phyloP scores from a whole-genome alignment of 495 filamentous ascomycete species.

The Jackrogersella minutella region DNA sequence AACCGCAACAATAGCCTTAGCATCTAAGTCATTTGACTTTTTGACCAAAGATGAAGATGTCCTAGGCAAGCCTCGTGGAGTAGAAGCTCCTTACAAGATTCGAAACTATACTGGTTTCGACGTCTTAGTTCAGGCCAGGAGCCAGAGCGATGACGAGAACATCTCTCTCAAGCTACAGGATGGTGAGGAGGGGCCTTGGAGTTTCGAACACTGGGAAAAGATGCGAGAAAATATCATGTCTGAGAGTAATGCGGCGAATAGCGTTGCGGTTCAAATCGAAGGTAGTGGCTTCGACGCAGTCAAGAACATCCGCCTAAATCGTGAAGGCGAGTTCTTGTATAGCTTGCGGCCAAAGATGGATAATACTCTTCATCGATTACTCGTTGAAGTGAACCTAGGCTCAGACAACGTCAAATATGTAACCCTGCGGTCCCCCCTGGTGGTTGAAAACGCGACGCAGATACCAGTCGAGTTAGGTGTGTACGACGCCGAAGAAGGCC shows the following conservation, averaged over 20 bases:
- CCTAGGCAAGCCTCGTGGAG: conserved; percentile 88
- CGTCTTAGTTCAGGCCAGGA: conserved; percentile 80
- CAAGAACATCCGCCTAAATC: conserved; percentile 84
- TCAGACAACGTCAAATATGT: conserved; percentile 97
- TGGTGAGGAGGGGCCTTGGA: conserved; percentile 92
- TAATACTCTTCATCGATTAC: conserved; percentile 81
- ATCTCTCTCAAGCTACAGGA: conserved; percentile 83
- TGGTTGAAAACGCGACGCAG: conserved; percentile 97
- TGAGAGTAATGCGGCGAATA: conserved; percentile 73
- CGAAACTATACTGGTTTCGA: conserved; percentile 96
- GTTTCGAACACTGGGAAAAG: conserved; percentile 93
- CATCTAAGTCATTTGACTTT: conserved; percentile 91
- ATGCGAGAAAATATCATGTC: conserved; percentile 90
- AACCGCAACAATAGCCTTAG: conserved; percentile 90
- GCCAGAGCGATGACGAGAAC: conserved; percentile 61
- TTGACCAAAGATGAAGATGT: conserved; percentile 90
- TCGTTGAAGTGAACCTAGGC: conserved; percentile 91
- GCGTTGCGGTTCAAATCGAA: conserved; percentile 84
- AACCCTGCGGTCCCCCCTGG: conserved; percentile 91
- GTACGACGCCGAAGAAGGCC: conserved; percentile 84
- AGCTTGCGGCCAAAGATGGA: conserved; percentile 82
- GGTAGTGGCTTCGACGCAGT: conserved; percentile 92
- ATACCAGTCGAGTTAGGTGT: conserved; percentile 96
- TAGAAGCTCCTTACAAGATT: conserved; percentile 91
- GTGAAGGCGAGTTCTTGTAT: conserved; percentile 93